phyloP scores from a whole-genome alignment of 106 monocot genomes.

The Gastrodia elata region DNA sequence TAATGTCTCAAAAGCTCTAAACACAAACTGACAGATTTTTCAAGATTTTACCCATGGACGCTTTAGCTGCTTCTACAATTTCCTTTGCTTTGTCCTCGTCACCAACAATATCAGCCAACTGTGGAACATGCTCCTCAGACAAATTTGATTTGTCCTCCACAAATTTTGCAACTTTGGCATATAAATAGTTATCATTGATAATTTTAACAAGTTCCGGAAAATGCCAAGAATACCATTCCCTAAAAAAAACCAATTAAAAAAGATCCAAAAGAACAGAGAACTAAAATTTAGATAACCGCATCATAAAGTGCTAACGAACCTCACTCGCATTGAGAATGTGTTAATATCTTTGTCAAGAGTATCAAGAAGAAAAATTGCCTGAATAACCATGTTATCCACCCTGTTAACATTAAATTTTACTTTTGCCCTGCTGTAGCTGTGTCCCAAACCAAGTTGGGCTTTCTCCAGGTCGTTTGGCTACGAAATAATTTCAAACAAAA shows the following conservation, averaged over 20 bases:
- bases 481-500: not conserved
- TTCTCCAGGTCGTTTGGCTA: constrained; percentile 79
- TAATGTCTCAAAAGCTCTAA: not conserved
- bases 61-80: constrained; percentile 94
- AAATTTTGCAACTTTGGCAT: constrained; percentile 75
- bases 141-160: constrained; percentile 75
- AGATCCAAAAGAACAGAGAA: not conserved
- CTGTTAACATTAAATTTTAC: constrained; percentile 97
- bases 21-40: not conserved
- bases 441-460: constrained; percentile 73
- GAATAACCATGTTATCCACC: constrained; percentile 99
- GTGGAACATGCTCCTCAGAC: constrained; percentile 54
- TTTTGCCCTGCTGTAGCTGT: constrained; percentile 33
- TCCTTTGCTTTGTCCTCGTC: constrained; percentile 95
- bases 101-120: constrained; percentile 67
- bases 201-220: constrained; percentile 89
- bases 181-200: constrained; percentile 88
- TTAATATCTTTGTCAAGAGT: constrained; percentile 94
- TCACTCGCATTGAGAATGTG: constrained; percentile 94
- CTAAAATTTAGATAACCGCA: not conserved
- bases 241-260: constrained; percentile 19
- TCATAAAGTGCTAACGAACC: constrained; percentile 31
- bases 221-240: constrained; percentile 97
- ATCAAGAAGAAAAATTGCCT: constrained; percentile 88
- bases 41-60: constrained; percentile 80